Conservation (phyloP, 1,139 yeast species). For the Kurtzmaniella quercitrusa region DNA sequence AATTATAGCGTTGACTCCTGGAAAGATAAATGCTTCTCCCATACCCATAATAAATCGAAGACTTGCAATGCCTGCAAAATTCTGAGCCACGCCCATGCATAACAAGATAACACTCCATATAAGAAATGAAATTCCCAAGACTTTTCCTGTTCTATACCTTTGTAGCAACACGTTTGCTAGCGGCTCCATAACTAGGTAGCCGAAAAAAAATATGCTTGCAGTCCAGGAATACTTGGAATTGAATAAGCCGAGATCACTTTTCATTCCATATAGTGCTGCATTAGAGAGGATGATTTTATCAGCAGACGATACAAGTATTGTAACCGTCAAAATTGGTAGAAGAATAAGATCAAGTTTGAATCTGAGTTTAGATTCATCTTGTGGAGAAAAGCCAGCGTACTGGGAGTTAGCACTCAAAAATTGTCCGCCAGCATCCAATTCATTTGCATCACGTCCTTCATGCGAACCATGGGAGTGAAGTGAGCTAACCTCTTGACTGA, state of each 20-base stretch:
- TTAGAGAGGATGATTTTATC: conserved; percentile 18
- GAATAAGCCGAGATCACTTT: conserved; percentile 11
- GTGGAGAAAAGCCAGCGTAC: conserved; percentile 17
- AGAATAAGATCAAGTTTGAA: conserved; percentile 20
- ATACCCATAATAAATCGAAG: conserved; percentile 15
- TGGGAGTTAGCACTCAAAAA: conserved; percentile 15
- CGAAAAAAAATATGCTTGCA: conserved; percentile 17
- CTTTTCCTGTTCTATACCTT: conserved; percentile 13
- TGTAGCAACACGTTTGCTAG: conserved; percentile 13
- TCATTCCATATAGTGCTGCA: conserved; percentile 41
- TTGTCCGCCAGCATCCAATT: conserved; percentile 17
- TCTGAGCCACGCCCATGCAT: conserved; percentile 12
- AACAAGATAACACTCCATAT: conserved; percentile 13
- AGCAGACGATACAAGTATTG: conserved; percentile 13
- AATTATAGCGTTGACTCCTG: conserved; percentile 12
- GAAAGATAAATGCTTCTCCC: conserved; percentile 12
- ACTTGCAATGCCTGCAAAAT: conserved; percentile 11
- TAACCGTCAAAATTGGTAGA: conserved; percentile 11
- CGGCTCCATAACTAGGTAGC: conserved; percentile 12
- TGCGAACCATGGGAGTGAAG: background rate
- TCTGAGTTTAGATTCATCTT: conserved; percentile 17
- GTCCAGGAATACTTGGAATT: conserved; percentile 18
- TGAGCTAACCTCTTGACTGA: background rate
- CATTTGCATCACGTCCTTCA: conserved; percentile 1
- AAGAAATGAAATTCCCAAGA: conserved; percentile 10